These are phyloP conservation scores for Malus orientalis DNA, from an alignment of 306 rosid genomes.

Conservation along the genomic window DNA sequence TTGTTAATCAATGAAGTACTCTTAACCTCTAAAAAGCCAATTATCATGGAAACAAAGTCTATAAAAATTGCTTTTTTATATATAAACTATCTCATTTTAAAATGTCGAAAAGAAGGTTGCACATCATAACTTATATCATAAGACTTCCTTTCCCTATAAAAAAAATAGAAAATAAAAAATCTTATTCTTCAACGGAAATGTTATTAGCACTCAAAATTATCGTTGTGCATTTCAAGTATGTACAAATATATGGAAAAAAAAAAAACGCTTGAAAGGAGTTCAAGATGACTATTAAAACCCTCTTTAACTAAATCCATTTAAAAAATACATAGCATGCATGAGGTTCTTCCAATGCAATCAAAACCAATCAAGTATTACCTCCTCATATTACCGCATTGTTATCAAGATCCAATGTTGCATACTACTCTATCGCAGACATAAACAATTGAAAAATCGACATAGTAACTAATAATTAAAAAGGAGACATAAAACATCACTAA, in stretches of 20 bases:
- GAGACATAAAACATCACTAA: constrained; percentile 23
- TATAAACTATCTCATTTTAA: background rate
- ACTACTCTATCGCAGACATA: background rate
- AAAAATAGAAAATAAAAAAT: no score
- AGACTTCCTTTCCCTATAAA: background rate
- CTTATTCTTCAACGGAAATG: no score
- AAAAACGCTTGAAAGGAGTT: background rate
- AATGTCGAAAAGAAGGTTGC: background rate
- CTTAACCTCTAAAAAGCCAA: background rate
- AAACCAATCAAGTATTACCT: background rate
- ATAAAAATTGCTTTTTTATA: background rate
- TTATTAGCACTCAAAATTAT: background rate
- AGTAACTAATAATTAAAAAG: background rate
- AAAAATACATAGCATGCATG: background rate
- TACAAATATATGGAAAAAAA: no score
- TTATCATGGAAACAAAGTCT: background rate
- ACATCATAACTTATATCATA: background rate
- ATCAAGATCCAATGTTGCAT: background rate
- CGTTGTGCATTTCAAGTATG: background rate
- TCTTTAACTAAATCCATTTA: background rate
- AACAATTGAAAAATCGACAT: background rate
- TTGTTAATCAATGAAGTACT: background rate
- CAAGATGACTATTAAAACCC: background rate
- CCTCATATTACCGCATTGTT: background rate
- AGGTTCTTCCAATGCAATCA: background rate